These are phyloP conservation scores for Fusarium torreyae DNA, from an alignment of 2,329 filamentous ascomycete genomes.

Conservation along the genomic window DNA sequence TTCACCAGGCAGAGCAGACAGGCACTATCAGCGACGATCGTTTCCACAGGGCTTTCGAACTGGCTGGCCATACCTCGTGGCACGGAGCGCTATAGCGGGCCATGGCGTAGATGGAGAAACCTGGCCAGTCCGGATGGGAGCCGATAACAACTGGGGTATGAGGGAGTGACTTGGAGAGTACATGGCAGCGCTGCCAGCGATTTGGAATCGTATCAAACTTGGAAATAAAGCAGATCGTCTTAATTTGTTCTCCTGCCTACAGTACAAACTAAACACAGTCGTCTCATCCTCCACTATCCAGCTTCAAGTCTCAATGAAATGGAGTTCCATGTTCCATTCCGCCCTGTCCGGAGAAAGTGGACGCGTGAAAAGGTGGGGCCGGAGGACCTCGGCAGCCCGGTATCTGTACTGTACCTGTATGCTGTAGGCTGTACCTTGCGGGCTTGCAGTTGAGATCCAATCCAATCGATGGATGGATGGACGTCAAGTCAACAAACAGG, in stretches of 20 bases:
- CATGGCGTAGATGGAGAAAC: slow-evolving; percentile 37
- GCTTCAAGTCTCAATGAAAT: slow-evolving; percentile 5
- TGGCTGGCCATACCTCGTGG: slow-evolving; percentile 38
- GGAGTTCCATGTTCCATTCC: slow-evolving; percentile 1
- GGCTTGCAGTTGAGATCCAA: slow-evolving; percentile 4
- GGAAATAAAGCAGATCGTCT: slow-evolving; percentile 3
- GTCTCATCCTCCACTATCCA: slow-evolving; percentile 17
- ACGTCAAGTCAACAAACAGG: slow-evolving; percentile 14
- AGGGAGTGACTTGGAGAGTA: background rate
- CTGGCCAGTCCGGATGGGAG: slow-evolving; percentile 24
- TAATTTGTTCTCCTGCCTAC: background rate
- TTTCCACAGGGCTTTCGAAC: slow-evolving; percentile 7
- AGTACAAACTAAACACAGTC: background rate
- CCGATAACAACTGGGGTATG: slow-evolving; percentile 9
- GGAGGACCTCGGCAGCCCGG: slow-evolving; percentile 29
- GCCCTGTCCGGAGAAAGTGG: slow-evolving; percentile 28
- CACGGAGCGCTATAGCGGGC: slow-evolving; percentile 28
- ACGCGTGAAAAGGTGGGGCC: slow-evolving; percentile 33
- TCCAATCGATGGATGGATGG: background rate
- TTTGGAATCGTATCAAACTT: background rate
- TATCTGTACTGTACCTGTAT: background rate
- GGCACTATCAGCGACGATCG: slow-evolving; percentile 24
- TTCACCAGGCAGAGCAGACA: background rate
- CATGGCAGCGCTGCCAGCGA: background rate
- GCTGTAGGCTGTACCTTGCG: background rate